Base-by-base conservation (phyloP, 139 green algal genomes). In the Volvox africanus region DNA sequence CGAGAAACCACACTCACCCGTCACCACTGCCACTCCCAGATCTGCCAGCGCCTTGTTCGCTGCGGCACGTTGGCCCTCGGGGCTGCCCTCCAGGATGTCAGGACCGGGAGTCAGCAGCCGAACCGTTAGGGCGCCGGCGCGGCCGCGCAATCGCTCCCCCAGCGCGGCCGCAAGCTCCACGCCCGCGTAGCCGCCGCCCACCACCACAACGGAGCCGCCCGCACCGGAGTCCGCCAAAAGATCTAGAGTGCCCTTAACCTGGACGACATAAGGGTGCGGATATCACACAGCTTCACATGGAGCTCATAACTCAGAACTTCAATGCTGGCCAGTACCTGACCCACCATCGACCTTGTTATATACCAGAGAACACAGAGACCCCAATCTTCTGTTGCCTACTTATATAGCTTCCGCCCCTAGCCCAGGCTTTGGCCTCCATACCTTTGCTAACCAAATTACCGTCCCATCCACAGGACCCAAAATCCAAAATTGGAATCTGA, bases 101-200 rank as follows among this genome's bases (percentile, higher is more conserved):
- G n/a, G 55, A 1, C 90, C 93, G 61, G 96, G 93, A 5, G 96
- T 97, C 21, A 99, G 76, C 80, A 99, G 89, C 88, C 94, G 88
- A 61, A 99, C 95, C 26, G 50, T 81, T 55, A 86, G 88, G n/a
- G 80, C 71, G 77, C 86, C 62, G 68, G 50, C 88, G 22, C 32
- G 6, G 16, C 86, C 88, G 12, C 86, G 73, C 24, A 99, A 61
- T 61, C 95, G 92, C 92, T 99, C 96, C 0, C 92, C 95, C 17
- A 99, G 30, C 35, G 94, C 94, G 0, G 94, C 93, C 3, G 97
- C 97, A 61, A 99, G 93, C 95, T 99, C 98, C 71, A 99, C 97
- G 33, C 85, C 94, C 22, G 96, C 94, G 89, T 99, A 98, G 3
- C 98, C 98, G 5, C 93, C 97, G 30, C 98, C 98, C 50, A 99